Evolutionary conservation across 179 eudicot genomes (phyloP).

Genomic region (Beta macrorhiza): DNA sequence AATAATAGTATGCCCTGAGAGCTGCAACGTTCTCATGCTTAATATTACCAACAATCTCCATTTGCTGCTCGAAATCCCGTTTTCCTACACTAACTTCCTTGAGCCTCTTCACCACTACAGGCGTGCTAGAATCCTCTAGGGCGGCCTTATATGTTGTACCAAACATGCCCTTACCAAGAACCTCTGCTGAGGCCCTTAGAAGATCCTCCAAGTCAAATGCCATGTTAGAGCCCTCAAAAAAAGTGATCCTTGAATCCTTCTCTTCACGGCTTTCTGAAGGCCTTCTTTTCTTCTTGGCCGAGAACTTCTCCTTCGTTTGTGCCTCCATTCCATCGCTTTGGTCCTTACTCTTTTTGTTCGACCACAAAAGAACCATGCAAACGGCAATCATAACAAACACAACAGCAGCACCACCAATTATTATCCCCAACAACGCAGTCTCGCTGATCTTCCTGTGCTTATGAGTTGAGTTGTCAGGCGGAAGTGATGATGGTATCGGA

Average conservation of each 20-base stretch:
- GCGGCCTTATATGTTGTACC: conserved; percentile 86
- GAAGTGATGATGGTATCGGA: conserved; percentile 34
- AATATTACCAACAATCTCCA: conserved; percentile 64
- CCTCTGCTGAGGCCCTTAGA: conserved; percentile 81
- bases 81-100: conserved; percentile 58
- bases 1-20: conserved; percentile 70
- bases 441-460: conserved; percentile 23
- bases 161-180: conserved; percentile 76
- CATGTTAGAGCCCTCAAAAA: conserved; percentile 62
- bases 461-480: conserved; percentile 29
- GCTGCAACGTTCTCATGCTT: conserved; percentile 73
- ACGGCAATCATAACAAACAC: conserved; percentile 38
- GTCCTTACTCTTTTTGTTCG: conserved; percentile 30
- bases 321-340: neutral
- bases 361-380: conserved; percentile 37
- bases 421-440: conserved; percentile 58
- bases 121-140: conserved; percentile 53
- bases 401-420: conserved; percentile 40
- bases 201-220: conserved; percentile 83
- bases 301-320: conserved; percentile 29
- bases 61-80: conserved; percentile 72
- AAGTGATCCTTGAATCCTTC: conserved; percentile 45
- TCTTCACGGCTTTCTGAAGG: conserved; percentile 39
- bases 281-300: conserved; percentile 27
- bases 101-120: conserved; percentile 71